Evolutionary conservation across 257 asterid genomes (phyloP).

Genomic region (Avicennia marina): DNA sequence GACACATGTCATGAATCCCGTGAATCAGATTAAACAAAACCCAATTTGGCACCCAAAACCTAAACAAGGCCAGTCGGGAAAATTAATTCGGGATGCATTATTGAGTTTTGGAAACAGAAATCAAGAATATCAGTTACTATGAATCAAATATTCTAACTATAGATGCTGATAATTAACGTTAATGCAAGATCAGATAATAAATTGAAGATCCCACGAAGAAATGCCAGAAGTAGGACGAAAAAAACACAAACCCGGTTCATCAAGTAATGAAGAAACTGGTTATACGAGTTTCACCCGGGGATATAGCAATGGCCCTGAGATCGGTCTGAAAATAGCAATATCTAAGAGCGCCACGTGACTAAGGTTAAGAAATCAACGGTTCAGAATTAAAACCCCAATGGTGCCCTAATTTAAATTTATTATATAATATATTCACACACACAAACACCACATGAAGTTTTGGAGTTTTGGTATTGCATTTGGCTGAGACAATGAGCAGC

Average conservation of each 20-base stretch:
- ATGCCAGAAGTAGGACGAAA: neutral
- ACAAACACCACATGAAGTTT: neutral
- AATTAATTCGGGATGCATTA: neutral
- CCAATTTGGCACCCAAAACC: neutral
- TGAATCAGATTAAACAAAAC: slow-evolving; percentile 1
- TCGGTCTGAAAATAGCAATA: neutral
- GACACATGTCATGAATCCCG: neutral
- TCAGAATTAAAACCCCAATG: neutral
- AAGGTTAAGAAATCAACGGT: neutral
- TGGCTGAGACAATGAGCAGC: slow-evolving; percentile 27
- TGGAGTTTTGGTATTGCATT: neutral
- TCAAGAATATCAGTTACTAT: neutral
- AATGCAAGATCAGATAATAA: neutral
- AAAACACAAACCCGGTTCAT: neutral
- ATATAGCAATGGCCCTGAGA: neutral
- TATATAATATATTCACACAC: neutral
- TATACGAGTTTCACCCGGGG: neutral
- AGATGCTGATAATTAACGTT: neutral
- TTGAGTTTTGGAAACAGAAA: neutral
- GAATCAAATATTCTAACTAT: neutral
- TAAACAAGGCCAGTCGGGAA: neutral
- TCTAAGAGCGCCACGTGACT: neutral
- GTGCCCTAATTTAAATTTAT: slow-evolving; percentile 7
- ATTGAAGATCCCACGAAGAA: neutral
- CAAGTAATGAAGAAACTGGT: neutral